Evolutionary conservation across 345 rosid genomes (phyloP).

Genomic region (Kandelia obovata): DNA sequence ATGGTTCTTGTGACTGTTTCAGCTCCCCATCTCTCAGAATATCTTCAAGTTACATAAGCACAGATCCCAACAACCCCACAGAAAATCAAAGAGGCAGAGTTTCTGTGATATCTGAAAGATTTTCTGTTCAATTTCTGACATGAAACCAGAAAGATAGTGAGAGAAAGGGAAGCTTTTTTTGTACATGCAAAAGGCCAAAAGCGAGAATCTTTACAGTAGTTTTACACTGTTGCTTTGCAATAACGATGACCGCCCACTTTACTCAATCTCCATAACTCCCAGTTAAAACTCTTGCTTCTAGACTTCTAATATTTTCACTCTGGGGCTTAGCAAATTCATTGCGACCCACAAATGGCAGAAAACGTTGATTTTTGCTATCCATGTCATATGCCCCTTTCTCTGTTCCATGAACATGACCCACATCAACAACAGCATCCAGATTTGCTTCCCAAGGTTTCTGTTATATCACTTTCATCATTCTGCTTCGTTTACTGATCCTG

Average conservation of each 20-base stretch:
- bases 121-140: conserved; percentile 43
- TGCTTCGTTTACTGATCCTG: not conserved
- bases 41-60: conserved; percentile 34
- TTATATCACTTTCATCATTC: conserved; percentile 18
- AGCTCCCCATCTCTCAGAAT: conserved; percentile 28
- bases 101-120: conserved; percentile 33
- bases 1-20: conserved; percentile 33
- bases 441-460: conserved; percentile 19
- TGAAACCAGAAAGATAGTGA: conserved; percentile 9
- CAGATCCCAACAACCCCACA: conserved; percentile 49
- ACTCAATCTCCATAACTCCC: conserved; percentile 42
- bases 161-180: not conserved
- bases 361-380: conserved; percentile 29
- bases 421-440: conserved; percentile 22
- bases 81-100: conserved; percentile 38
- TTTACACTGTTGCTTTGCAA: conserved; percentile 2
- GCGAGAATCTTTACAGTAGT: conserved; percentile 39
- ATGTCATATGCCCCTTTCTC: conserved; percentile 21
- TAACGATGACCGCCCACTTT: conserved; percentile 23
- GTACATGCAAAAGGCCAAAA: conserved; percentile 18
- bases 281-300: conserved; percentile 20
- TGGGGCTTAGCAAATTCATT: conserved; percentile 9
- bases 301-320: conserved; percentile 18
- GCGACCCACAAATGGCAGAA: conserved; percentile 18
- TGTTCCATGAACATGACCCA: conserved; percentile 19